Percentiles rank a stretch among this genome's conserved stretches.
phyloP scores from a whole-genome alignment of 768 basidiomycete genomes.

The Amanita thiersii region DNA sequence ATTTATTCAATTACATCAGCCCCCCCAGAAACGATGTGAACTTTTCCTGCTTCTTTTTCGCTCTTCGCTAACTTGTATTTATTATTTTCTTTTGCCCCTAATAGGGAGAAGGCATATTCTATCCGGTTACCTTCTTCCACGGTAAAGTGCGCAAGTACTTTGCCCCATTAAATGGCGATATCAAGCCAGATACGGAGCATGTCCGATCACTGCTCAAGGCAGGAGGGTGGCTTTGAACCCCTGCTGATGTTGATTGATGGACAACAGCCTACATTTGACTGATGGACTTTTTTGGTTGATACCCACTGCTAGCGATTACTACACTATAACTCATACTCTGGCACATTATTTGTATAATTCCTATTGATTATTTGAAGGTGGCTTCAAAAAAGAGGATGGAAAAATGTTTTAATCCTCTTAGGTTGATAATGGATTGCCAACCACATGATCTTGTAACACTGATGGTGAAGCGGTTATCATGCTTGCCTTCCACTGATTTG shows the following conservation, averaged over 20 bases:
- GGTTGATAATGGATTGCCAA: too few species aligned
- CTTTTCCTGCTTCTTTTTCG: slow-evolving; percentile 10
- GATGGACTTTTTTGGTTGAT: background rate
- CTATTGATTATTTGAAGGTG: too few species aligned
- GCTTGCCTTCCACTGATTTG: slow-evolving; percentile 70
- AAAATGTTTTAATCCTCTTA: too few species aligned
- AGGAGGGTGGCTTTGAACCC: slow-evolving; percentile 38
- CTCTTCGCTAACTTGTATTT: background rate
- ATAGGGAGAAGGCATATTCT: slow-evolving; percentile 45
- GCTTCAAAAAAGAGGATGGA: too few species aligned
- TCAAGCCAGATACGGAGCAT: slow-evolving; percentile 49
- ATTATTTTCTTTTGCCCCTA: slow-evolving; percentile 4
- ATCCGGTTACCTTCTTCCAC: slow-evolving; percentile 39
- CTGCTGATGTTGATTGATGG: slow-evolving; percentile 11
- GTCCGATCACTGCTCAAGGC: slow-evolving; percentile 38
- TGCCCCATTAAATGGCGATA: slow-evolving; percentile 56
- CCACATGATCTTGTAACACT: too few species aligned
- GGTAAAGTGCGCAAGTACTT: slow-evolving; percentile 48
- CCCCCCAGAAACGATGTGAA: background rate
- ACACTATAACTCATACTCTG: background rate
- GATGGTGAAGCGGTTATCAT: slow-evolving; percentile 91
- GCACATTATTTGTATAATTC: background rate
- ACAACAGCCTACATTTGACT: background rate
- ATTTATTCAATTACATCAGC: too few species aligned
- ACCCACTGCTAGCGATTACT: too few species aligned